Conservation (phyloP, 1,284 basidiomycete species). For the Tylopilus orsonianus region DNA sequence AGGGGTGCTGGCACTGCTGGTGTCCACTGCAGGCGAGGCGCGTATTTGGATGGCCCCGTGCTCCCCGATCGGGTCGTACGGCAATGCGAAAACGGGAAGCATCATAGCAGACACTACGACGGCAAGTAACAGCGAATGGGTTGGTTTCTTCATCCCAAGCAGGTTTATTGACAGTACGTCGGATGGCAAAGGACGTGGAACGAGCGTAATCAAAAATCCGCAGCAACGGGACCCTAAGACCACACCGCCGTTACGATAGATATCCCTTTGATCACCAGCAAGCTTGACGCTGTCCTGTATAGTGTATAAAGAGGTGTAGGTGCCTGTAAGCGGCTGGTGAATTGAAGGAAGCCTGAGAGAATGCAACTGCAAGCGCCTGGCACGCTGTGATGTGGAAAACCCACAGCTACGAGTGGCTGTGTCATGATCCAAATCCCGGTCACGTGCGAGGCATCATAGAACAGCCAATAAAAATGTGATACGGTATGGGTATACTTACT, state of each 20-base stretch:
- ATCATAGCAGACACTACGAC: conserved; percentile 30
- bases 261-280: conserved; percentile 5
- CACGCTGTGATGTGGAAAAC: conserved; percentile 12
- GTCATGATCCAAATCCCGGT: conserved; percentile 8
- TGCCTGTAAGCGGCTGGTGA: conserved; percentile 4
- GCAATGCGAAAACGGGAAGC: conserved; percentile 29
- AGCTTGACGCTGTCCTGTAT: conserved; percentile 5
- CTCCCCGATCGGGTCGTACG: conserved; percentile 25
- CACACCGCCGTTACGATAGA: conserved; percentile 11
- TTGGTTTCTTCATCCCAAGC: conserved; percentile 29
- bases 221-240: conserved; percentile 23
- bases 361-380: conserved; percentile 4
- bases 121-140: conserved; percentile 32
- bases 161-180: conserved; percentile 4
- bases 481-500: neutral
- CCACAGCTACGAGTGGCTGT: conserved; percentile 27
- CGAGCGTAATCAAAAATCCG: conserved; percentile 27
- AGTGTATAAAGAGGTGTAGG: neutral
- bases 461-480: no score
- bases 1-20: neutral
- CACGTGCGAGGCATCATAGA: conserved; percentile 30
- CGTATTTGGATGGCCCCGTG: conserved; percentile 21
- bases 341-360: conserved; percentile 10
- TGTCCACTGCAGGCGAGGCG: conserved; percentile 1
- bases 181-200: conserved; percentile 14